Base-by-base conservation (phyloP, 345 rosid genomes). In the Corymbia maculata region DNA sequence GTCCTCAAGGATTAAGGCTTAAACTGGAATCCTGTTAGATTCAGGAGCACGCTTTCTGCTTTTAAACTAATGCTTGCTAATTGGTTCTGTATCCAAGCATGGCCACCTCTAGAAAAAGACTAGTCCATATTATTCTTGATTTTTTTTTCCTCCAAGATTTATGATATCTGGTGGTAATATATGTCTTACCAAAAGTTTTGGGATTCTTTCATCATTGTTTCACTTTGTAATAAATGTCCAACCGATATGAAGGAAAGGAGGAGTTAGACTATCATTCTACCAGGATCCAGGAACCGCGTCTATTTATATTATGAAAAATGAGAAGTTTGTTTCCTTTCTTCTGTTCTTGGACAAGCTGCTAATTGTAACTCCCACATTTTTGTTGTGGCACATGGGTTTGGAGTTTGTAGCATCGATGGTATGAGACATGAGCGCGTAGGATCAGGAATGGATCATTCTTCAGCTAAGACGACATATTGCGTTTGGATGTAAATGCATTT, bases 1-100 rank as follows among this genome's bases (percentile, higher is more conserved):
- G 64, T 88, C 95, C 82, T 85, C 93, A 2, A 93, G 95, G 91
- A 88, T 93, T 50, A 92, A 91, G 70, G 89, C 88, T 57, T 90
- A 86, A 87, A 51, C 47, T 44, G 70, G 17, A 59, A 15, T 61
- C 44, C 36, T 44, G 51, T 6, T 75, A 11, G 52, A 79, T 85
- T 66, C 22, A 87, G n/a, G 75, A 36, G 26, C 17, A 42, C 64
- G 11, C 51, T 70, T 50, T 85, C 87, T 51, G 2, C 45, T 42
- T 32, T 32, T 1, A 70, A 70, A 70, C 45, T 32, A 5, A 70
- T 32, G 80, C 52, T 84, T 19, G 53, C 19, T n/a, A 84, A 22
- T 24, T 24, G 53, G 84, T 85, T 79, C 82, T 70, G 70, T 79
- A n/a, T 1, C 79, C 57, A 51, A 52, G 50, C n/a, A 57, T 88